Percentiles rank a stretch among this genome's conserved stretches.
These are phyloP conservation scores for Panus rudis DNA, from an alignment of 768 basidiomycete species.

Conservation along the genomic window DNA sequence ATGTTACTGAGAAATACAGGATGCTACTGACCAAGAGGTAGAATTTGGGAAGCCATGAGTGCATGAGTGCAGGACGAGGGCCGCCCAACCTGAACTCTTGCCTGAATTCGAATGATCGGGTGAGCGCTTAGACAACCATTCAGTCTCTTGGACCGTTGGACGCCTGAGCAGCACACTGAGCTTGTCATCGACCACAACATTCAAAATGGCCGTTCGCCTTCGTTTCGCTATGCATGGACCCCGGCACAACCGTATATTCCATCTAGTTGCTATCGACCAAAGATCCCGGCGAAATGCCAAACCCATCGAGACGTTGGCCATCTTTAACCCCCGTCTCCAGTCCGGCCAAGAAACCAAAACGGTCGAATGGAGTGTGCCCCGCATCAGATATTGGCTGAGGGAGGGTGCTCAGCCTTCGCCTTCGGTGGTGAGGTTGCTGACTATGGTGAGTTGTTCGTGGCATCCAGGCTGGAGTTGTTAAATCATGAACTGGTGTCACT, in stretches of 20 bases:
- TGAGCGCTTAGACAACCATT: too few species aligned
- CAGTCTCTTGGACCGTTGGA: too few species aligned
- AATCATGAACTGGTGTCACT: too few species aligned
- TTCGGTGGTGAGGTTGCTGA: constrained; percentile 68
- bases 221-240: constrained; percentile 79
- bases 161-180: too few species aligned
- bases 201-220: constrained; percentile 75
- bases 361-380: constrained; percentile 84
- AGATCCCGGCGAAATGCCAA: constrained; percentile 70
- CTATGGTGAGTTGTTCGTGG: constrained; percentile 49
- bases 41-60: constrained; percentile 84
- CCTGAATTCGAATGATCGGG: too few species aligned
- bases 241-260: constrained; percentile 69
- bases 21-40: constrained; percentile 66
- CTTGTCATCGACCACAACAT: neutral
- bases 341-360: constrained; percentile 54
- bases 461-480: too few species aligned
- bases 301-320: constrained; percentile 82
- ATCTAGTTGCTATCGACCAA: constrained; percentile 78
- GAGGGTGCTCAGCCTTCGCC: constrained; percentile 81
- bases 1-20: neutral
- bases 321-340: constrained; percentile 66
- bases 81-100: too few species aligned
- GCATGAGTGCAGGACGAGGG: too few species aligned
- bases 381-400: constrained; percentile 85